These are phyloP conservation scores for Hymenoscyphus occultus DNA, from an alignment of 2,329 filamentous ascomycete species.

Conservation along the genomic window DNA sequence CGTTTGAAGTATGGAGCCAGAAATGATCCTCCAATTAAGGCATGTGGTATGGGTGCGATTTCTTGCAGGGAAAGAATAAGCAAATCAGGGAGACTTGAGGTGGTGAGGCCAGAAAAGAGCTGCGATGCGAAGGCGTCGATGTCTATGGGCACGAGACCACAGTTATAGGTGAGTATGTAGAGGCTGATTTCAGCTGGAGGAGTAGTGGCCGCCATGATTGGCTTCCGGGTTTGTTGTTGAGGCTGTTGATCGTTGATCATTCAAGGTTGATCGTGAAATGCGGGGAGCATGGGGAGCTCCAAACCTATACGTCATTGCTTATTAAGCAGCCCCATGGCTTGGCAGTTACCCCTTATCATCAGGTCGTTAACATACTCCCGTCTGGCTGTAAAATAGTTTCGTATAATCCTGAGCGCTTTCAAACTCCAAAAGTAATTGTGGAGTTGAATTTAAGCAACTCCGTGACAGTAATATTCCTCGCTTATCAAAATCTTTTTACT, in stretches of 20 bases:
- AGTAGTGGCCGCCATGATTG: background rate
- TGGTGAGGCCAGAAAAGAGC: conserved; percentile 58
- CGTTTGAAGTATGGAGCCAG: conserved; percentile 72
- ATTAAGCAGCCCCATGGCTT: no score
- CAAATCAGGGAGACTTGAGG: conserved; percentile 59
- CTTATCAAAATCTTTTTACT: no score
- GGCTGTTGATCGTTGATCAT: background rate
- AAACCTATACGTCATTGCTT: no score
- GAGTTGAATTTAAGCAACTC: no score
- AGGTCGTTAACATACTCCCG: no score
- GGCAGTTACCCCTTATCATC: no score
- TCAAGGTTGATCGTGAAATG: no score
- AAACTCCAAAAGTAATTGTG: no score
- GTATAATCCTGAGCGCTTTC: no score
- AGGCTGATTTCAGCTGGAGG: conserved; percentile 54
- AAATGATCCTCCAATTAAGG: conserved; percentile 81
- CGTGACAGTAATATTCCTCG: no score
- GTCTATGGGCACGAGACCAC: conserved; percentile 69
- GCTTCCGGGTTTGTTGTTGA: background rate
- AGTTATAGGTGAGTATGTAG: conserved; percentile 88
- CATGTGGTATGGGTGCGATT: conserved; percentile 76
- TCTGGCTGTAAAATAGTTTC: no score
- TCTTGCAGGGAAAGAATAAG: conserved; percentile 77
- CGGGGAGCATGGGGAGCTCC: no score
- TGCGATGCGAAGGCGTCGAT: conserved; percentile 67